Percentiles rank a stretch among this genome's conserved stretches.
These are phyloP conservation scores for Spongiforma sp. DNA, from an alignment of 1,284 basidiomycete genomes.

Conservation along the genomic window DNA sequence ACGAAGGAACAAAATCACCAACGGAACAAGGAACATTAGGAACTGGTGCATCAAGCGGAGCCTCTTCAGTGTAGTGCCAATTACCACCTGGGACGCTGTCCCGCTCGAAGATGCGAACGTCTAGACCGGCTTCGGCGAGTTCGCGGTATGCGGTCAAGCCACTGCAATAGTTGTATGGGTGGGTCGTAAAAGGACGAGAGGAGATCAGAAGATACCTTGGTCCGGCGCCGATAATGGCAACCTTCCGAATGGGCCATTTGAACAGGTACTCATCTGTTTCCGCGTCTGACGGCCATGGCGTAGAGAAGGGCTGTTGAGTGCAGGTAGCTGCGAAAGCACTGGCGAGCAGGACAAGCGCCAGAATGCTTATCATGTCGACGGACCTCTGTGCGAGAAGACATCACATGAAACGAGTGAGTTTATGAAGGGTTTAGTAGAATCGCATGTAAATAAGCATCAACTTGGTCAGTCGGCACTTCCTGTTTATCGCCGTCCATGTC, in stretches of 20 bases:
- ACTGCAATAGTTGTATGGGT: not conserved
- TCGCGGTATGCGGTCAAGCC: slow-evolving; percentile 17
- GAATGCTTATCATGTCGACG: too few relatives aligned
- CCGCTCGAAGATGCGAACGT: slow-evolving; percentile 24
- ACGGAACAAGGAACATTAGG: slow-evolving; percentile 9
- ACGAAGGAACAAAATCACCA: slow-evolving; percentile 13
- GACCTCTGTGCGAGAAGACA: too few relatives aligned
- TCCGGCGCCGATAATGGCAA: slow-evolving; percentile 25
- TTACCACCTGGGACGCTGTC: slow-evolving; percentile 15
- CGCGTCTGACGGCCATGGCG: not conserved
- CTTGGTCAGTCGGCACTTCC: too few relatives aligned
- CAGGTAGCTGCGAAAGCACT: not conserved
- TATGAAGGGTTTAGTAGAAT: too few relatives aligned
- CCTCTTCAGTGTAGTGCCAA: slow-evolving; percentile 22
- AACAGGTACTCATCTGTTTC: slow-evolving; percentile 10
- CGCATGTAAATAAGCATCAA: too few relatives aligned
- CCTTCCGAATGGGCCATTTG: slow-evolving; percentile 18
- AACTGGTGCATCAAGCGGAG: slow-evolving; percentile 6
- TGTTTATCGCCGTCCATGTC: too few relatives aligned
- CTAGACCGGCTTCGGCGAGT: slow-evolving; percentile 17
- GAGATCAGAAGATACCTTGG: slow-evolving; percentile 8
- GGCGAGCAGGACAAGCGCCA: slow-evolving; percentile 7
- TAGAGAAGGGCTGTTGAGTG: slow-evolving; percentile 11
- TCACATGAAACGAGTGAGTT: too few relatives aligned
- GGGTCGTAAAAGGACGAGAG: not conserved